Percentiles rank a stretch among this genome's conserved stretches.
phyloP scores from a whole-genome alignment of 2,329 filamentous ascomycete genomes.

The Knoxdaviesia proteae region DNA sequence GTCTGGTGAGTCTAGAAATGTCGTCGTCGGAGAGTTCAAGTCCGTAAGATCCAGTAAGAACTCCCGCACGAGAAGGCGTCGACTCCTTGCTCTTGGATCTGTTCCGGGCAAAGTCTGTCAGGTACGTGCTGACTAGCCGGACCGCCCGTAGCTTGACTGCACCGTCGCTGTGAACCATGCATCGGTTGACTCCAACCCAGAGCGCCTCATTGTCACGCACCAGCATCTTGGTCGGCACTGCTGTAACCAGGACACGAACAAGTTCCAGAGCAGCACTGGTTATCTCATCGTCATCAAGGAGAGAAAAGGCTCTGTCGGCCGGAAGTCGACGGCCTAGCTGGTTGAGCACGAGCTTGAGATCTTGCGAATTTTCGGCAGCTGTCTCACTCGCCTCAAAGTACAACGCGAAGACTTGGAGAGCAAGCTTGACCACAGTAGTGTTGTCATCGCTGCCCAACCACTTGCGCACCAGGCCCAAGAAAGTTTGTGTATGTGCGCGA shows the following conservation, averaged over 20 bases:
- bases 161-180: slow-evolving; percentile 50
- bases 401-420: slow-evolving; percentile 61
- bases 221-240: slow-evolving; percentile 43
- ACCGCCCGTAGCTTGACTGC: slow-evolving; percentile 61
- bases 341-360: slow-evolving; percentile 40
- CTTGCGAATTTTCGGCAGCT: slow-evolving; percentile 39
- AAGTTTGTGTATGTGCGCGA: slow-evolving; percentile 46
- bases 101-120: slow-evolving; percentile 51
- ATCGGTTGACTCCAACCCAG: slow-evolving; percentile 49
- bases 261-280: slow-evolving; percentile 22
- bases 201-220: slow-evolving; percentile 37
- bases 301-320: slow-evolving; percentile 14
- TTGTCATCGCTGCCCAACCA: slow-evolving; percentile 67
- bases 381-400: slow-evolving; percentile 55
- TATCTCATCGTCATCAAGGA: too few species aligned
- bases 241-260: slow-evolving; percentile 44
- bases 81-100: slow-evolving; percentile 22
- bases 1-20: slow-evolving; percentile 36
- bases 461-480: slow-evolving; percentile 46
- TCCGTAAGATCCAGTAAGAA: slow-evolving; percentile 49
- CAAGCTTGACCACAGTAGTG: slow-evolving; percentile 45
- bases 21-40: slow-evolving; percentile 43
- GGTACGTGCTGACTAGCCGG: slow-evolving; percentile 53
- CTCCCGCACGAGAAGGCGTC: slow-evolving; percentile 25
- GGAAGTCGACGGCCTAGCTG: slow-evolving; percentile 31